A percentile compares a stretch with the other conserved stretches of the same genome.
These are phyloP conservation scores for Colletotrichum lupini DNA, from an alignment of 2,329 filamentous ascomycete genomes.

Conservation along the genomic window DNA sequence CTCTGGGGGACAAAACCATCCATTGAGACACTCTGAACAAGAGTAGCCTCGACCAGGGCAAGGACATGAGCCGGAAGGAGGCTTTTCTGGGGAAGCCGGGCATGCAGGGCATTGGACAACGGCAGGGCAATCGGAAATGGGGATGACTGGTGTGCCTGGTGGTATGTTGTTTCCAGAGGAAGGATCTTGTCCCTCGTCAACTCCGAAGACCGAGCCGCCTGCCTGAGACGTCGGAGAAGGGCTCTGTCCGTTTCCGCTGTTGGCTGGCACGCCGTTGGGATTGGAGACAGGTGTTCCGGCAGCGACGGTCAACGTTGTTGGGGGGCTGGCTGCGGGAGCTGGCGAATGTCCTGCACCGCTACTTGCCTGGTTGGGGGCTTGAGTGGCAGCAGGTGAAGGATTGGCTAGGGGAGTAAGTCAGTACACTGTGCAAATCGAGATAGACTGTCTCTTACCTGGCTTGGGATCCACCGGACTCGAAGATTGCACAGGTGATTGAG, in stretches of 20 bases:
- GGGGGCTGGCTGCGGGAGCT: background rate
- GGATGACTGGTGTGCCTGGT: constrained; percentile 23
- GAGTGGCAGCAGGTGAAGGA: background rate
- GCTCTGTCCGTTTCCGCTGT: background rate
- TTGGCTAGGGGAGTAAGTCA: background rate
- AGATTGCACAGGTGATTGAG: background rate
- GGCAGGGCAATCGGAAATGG: constrained; percentile 26
- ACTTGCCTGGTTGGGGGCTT: background rate
- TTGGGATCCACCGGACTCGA: background rate
- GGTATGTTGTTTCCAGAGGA: background rate
- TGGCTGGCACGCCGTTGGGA: background rate
- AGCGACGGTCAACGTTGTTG: background rate
- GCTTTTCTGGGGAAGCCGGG: constrained; percentile 17
- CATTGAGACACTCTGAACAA: constrained; percentile 44
- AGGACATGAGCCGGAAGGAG: constrained; percentile 21
- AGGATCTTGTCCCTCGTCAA: background rate
- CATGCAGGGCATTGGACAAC: constrained; percentile 38
- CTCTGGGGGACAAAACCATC: constrained; percentile 46
- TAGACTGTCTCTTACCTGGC: background rate
- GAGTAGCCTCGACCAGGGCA: constrained; percentile 42
- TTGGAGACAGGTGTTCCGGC: background rate
- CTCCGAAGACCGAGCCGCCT: constrained; percentile 9
- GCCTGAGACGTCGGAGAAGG: background rate
- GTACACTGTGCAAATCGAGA: background rate
- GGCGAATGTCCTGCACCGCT: background rate